Base-by-base conservation (phyloP, 805 yeast genomes). In the Sugiyamaella mastotermitis region DNA sequence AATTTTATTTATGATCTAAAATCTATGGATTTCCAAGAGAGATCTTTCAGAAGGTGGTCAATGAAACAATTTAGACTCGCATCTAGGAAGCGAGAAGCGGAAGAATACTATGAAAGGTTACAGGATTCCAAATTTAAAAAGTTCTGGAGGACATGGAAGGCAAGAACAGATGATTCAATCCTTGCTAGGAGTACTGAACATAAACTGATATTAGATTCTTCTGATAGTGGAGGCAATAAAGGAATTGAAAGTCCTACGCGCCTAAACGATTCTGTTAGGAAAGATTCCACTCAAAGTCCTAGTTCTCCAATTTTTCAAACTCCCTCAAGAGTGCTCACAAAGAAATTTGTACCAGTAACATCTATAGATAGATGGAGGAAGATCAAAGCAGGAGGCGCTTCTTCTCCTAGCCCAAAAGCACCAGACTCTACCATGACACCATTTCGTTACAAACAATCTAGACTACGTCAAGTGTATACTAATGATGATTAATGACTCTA, bases 111-210 rank as follows among this genome's bases (percentile, higher is more conserved):
- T n/a, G n/a, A n/a, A n/a, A n/a, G n/a, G n/a, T n/a, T n/a, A n/a
- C n/a, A n/a, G n/a, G n/a, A n/a, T n/a, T n/a, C n/a, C n/a, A n/a
- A n/a, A n/a, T n/a, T n/a, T n/a, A 35, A 42, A 8, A 23, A 30
- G 21, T 21, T 33, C 8, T 50, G 55, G 55, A 38, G 40, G 27
- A 25, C 25, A 7, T 50, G 55, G 55, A 25, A 37, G 9, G 43
- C 45, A 3, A 45, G 35, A 25, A 26, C 45, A n/a, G n/a, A n/a
- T n/a, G n/a, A n/a, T n/a, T n/a, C n/a, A n/a, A n/a, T n/a, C n/a
- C n/a, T n/a, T n/a, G n/a, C n/a, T n/a, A n/a, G n/a, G n/a, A n/a
- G n/a, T n/a, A n/a, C n/a, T n/a, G n/a, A n/a, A n/a, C n/a, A n/a
- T n/a, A n/a, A n/a, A n/a, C n/a, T n/a, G n/a, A n/a, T n/a, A n/a